Evolutionary conservation across 1,139 yeast species (phyloP).

Genomic region (Blastobotrys petasosporus): DNA sequence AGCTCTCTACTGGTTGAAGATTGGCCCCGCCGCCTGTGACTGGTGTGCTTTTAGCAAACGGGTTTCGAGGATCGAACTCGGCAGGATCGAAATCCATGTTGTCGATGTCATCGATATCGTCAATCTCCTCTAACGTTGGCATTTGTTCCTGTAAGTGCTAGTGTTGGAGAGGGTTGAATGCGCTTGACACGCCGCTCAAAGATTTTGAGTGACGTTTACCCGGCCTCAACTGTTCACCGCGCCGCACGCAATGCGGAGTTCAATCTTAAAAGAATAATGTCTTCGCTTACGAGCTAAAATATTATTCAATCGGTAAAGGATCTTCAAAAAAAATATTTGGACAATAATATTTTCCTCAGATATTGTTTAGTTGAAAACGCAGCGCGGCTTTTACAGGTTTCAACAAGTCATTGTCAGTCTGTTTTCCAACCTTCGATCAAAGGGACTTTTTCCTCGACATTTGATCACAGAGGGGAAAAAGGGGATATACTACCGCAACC

Average conservation of each 20-base stretch:
- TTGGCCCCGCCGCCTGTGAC: conserved; percentile 15
- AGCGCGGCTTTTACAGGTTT: background rate
- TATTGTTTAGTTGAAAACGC: too few relatives aligned
- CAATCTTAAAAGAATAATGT: too few relatives aligned
- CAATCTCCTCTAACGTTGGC: conserved; percentile 80
- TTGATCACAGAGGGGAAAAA: too few relatives aligned
- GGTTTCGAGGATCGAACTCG: conserved; percentile 67
- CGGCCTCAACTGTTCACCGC: too few relatives aligned
- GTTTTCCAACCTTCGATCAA: background rate
- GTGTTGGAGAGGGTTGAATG: background rate
- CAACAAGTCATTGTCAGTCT: background rate
- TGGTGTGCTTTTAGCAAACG: conserved; percentile 29
- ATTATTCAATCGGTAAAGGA: too few relatives aligned
- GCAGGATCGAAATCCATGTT: conserved; percentile 90
- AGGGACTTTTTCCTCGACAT: conserved; percentile 1
- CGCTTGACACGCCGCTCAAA: too few relatives aligned
- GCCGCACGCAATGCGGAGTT: too few relatives aligned
- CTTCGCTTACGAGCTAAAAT: too few relatives aligned
- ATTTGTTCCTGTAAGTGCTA: conserved; percentile 32
- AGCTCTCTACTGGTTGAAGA: conserved; percentile 16
- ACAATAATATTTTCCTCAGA: too few relatives aligned
- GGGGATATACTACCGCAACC: background rate
- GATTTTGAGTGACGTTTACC: too few relatives aligned
- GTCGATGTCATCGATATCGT: conserved; percentile 78
- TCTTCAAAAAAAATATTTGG: too few relatives aligned